phyloP scores from a whole-genome alignment of 768 basidiomycete genomes.

The Clitopilus hobsonii region DNA sequence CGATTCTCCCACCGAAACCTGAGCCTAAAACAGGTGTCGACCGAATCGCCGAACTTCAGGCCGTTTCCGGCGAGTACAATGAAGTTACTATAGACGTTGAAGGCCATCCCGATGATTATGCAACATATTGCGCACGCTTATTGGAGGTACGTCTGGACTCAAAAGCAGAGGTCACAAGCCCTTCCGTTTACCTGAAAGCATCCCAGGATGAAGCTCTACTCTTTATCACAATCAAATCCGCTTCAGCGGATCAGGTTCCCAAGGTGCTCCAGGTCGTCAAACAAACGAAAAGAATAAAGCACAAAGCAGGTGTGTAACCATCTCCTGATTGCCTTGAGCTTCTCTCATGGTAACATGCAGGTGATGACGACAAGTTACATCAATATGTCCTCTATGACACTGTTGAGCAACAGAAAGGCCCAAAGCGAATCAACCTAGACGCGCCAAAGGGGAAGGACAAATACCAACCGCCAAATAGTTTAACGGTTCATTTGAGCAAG shows the following conservation, averaged over 20 bases:
- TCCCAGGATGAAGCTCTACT: slow-evolving; percentile 82
- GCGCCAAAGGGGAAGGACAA: slow-evolving; percentile 35
- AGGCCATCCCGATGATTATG: slow-evolving; percentile 62
- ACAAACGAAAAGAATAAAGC: slow-evolving; percentile 68
- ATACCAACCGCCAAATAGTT: slow-evolving; percentile 64
- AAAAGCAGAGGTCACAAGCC: slow-evolving; percentile 1
- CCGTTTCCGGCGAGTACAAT: slow-evolving; percentile 63
- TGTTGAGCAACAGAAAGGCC: slow-evolving; percentile 42
- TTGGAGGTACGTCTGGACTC: slow-evolving; percentile 43
- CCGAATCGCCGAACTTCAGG: slow-evolving; percentile 69
- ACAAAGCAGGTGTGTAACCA: slow-evolving; percentile 58
- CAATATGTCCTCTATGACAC: slow-evolving; percentile 78
- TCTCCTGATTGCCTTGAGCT: background rate
- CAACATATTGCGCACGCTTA: slow-evolving; percentile 56
- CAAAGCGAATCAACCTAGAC: slow-evolving; percentile 66
- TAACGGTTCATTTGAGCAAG: slow-evolving; percentile 78
- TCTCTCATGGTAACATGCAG: slow-evolving; percentile 23
- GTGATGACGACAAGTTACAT: slow-evolving; percentile 58
- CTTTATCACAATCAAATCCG: slow-evolving; percentile 70
- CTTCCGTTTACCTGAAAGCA: background rate
- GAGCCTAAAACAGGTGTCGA: slow-evolving; percentile 62
- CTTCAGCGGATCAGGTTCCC: slow-evolving; percentile 57
- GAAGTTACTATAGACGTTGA: slow-evolving; percentile 70
- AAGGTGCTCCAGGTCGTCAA: slow-evolving; percentile 81
- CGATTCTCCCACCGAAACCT: slow-evolving; percentile 54